Conservation (phyloP, 352 stramenopile genomes). For the Peronospora belbahrii region DNA sequence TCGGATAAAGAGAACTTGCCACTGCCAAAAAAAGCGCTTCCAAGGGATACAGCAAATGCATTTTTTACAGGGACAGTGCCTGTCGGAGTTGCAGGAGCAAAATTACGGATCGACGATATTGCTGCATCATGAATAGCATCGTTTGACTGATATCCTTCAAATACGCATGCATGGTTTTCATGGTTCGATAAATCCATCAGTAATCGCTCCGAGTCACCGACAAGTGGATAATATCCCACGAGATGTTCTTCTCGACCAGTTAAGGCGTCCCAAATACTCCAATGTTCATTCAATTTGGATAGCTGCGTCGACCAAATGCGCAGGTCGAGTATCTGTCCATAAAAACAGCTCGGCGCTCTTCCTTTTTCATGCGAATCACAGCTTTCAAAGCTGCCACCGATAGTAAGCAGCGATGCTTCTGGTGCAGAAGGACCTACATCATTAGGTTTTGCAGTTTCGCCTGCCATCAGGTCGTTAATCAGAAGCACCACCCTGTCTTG, state of each 20-base stretch:
- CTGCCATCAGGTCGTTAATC: conserved; percentile 37
- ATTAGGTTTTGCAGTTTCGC: conserved; percentile 27
- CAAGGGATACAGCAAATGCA: conserved; percentile 31
- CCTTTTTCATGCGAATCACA: conserved; percentile 19
- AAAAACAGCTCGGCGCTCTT: conserved; percentile 36
- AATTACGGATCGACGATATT: conserved; percentile 20
- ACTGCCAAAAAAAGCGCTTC: conserved; percentile 34
- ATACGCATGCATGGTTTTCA: conserved; percentile 68
- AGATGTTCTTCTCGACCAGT: conserved; percentile 38
- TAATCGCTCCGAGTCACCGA: conserved; percentile 49
- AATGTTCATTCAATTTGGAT: conserved; percentile 25
- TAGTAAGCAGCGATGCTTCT: conserved; percentile 30
- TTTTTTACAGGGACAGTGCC: conserved; percentile 37
- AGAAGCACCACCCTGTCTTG: conserved; percentile 32
- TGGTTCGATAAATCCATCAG: conserved; percentile 60
- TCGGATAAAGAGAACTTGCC: conserved; percentile 35
- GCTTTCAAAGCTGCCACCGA: conserved; percentile 42
- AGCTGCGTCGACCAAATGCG: conserved; percentile 50
- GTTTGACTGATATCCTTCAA: conserved; percentile 31
- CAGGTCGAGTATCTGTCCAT: conserved; percentile 58
- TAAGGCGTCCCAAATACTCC: conserved; percentile 24
- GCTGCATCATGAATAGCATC: conserved; percentile 15
- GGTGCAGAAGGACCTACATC: conserved; percentile 20
- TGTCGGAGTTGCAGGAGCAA: conserved; percentile 19
- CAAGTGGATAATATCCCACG: conserved; percentile 70